Conservation (phyloP, 352 stramenopile genomes). For the Thalassiosira sp. region DNA sequence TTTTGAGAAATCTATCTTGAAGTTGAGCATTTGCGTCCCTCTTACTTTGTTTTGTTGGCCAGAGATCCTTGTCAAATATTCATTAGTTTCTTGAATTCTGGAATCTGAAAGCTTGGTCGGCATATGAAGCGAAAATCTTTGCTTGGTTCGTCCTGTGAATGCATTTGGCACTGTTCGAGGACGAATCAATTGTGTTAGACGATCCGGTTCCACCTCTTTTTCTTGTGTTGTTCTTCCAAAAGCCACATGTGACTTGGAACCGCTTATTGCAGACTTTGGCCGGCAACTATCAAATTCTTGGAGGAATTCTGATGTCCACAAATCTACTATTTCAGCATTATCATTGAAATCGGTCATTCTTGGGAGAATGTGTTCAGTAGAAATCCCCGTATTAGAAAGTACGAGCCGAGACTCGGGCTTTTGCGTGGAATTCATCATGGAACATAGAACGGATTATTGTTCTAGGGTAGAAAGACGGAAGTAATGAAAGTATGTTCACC, state of each 20-base stretch:
- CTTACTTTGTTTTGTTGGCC: slow-evolving; percentile 39
- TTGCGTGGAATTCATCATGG: neutral
- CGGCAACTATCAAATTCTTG: slow-evolving; percentile 32
- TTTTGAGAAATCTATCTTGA: slow-evolving; percentile 46
- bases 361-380: neutral
- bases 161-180: slow-evolving; percentile 6
- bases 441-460: neutral
- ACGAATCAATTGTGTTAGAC: slow-evolving; percentile 13
- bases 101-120: slow-evolving; percentile 44
- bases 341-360: neutral
- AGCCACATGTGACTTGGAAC: slow-evolving; percentile 18
- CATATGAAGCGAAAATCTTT: slow-evolving; percentile 11
- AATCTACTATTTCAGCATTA: slow-evolving; percentile 42
- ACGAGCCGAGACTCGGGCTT: neutral
- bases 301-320: slow-evolving; percentile 49
- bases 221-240: slow-evolving; percentile 36
- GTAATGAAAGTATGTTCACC: too few species aligned
- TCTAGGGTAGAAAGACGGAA: too few species aligned
- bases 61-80: slow-evolving; percentile 20
- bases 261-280: slow-evolving; percentile 2
- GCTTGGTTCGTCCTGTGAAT: neutral
- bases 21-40: slow-evolving; percentile 54
- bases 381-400: too few species aligned
- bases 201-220: slow-evolving; percentile 3
- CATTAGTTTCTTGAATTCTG: slow-evolving; percentile 17